A percentile compares a stretch with the other conserved stretches of the same genome.
These are phyloP conservation scores for Angomonas desouzai DNA, from an alignment of 208 protist species.

Conservation along the genomic window DNA sequence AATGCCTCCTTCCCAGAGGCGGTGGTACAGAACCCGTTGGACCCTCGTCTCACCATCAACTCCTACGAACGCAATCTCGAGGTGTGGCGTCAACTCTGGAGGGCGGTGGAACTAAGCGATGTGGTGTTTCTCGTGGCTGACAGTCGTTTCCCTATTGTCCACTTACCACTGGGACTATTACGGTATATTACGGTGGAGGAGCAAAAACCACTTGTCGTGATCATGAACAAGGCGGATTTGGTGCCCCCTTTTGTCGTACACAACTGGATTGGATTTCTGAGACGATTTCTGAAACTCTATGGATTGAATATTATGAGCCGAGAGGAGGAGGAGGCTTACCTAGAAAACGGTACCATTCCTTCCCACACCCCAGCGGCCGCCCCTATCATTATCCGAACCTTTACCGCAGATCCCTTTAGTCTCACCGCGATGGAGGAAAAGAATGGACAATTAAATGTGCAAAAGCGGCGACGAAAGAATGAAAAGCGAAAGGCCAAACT, in stretches of 20 bases:
- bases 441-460: conserved; percentile 19
- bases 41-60: conserved; percentile 56
- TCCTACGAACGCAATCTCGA: conserved; percentile 97
- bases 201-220: conserved; percentile 89
- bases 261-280: conserved; percentile 70
- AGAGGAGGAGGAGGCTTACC: conserved; percentile 1
- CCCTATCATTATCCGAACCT: conserved; percentile 57
- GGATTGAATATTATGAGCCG: conserved; percentile 19
- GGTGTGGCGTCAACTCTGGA: conserved; percentile 98
- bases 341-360: not conserved
- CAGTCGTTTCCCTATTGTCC: conserved; percentile 93
- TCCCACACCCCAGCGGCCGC: not conserved
- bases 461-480: conserved; percentile 41
- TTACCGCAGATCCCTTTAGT: conserved; percentile 65
- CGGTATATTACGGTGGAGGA: conserved; percentile 80
- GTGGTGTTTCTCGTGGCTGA: conserved; percentile 94
- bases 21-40: not conserved
- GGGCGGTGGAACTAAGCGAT: conserved; percentile 94
- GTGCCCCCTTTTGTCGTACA: conserved; percentile 51
- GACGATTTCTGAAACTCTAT: conserved; percentile 43
- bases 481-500: conserved; percentile 55
- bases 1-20: not conserved
- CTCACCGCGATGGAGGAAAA: conserved; percentile 47
- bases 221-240: conserved; percentile 96
- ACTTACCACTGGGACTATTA: conserved; percentile 91